These are phyloP conservation scores for Pseudogymnoascus sp. DNA, from an alignment of 2,329 filamentous ascomycete genomes.

Conservation along the genomic window DNA sequence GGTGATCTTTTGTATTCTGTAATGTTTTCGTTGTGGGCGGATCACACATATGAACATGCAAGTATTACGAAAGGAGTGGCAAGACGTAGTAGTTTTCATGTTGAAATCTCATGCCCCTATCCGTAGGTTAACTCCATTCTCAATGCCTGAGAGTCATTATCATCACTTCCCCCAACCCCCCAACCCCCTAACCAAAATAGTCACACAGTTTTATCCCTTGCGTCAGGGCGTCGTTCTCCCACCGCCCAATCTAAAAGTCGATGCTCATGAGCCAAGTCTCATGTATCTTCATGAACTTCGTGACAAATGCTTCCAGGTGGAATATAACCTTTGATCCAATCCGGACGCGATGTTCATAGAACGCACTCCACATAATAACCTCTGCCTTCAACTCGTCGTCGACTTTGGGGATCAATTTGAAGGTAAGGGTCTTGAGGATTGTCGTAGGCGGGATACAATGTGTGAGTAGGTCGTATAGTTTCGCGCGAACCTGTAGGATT, in stretches of 20 bases:
- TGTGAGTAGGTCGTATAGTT: constrained; percentile 93
- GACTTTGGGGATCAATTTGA: constrained; percentile 80
- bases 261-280: constrained; percentile 90
- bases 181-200: background rate
- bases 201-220: background rate
- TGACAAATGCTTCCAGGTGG: constrained; percentile 95
- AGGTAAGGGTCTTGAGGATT: constrained; percentile 89
- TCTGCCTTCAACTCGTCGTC: constrained; percentile 88
- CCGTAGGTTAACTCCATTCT: constrained; percentile 6
- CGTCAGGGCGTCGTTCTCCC: background rate
- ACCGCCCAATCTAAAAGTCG: constrained; percentile 46
- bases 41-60: background rate
- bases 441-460: constrained; percentile 96
- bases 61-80: background rate
- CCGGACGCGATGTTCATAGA: constrained; percentile 93
- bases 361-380: constrained; percentile 91
- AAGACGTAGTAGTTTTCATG: background rate
- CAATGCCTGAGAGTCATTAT: constrained; percentile 1
- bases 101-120: constrained; percentile 4
- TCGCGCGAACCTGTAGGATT: constrained; percentile 80
- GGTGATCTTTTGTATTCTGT: background rate
- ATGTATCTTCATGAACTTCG: constrained; percentile 94
- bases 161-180: background rate
- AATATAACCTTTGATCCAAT: constrained; percentile 95
- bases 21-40: background rate